Evolutionary conservation across 1,139 yeast species (phyloP).

Genomic region (Scheffersomyces insectosa): DNA sequence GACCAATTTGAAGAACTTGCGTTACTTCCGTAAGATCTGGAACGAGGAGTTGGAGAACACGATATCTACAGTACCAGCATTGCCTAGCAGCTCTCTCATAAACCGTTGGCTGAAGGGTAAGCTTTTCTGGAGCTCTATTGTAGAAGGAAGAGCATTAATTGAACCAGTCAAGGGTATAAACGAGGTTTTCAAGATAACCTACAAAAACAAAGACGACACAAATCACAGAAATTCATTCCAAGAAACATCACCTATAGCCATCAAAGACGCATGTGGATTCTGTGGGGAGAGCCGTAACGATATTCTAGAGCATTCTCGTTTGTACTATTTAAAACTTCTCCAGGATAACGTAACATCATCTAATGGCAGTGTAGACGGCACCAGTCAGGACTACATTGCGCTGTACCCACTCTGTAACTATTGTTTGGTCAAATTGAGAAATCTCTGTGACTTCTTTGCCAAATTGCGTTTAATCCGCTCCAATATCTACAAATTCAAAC

Average conservation of each 20-base stretch:
- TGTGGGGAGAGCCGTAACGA: slow-evolving; percentile 79
- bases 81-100: slow-evolving; percentile 33
- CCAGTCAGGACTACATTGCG: slow-evolving; percentile 27
- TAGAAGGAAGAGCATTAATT: slow-evolving; percentile 79
- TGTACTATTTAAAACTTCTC: slow-evolving; percentile 61
- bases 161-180: slow-evolving; percentile 88
- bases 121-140: slow-evolving; percentile 62
- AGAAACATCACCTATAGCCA: slow-evolving; percentile 62
- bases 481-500: slow-evolving; percentile 43
- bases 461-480: slow-evolving; percentile 65
- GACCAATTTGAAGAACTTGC: slow-evolving; percentile 49
- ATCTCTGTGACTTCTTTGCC: slow-evolving; percentile 77
- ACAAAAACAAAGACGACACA: slow-evolving; percentile 4
- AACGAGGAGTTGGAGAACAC: slow-evolving; percentile 79
- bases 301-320: slow-evolving; percentile 71
- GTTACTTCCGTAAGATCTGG: slow-evolving; percentile 65
- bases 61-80: slow-evolving; percentile 33
- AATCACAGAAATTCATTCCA: slow-evolving; percentile 24
- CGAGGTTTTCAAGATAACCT: slow-evolving; percentile 53
- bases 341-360: slow-evolving; percentile 8
- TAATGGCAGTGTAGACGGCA: slow-evolving; percentile 4
- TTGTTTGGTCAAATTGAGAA: slow-evolving; percentile 77
- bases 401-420: slow-evolving; percentile 79
- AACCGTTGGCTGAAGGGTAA: slow-evolving; percentile 49
- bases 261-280: slow-evolving; percentile 70